Evolutionary conservation across 257 asterid genomes (phyloP).

Genomic region (Datura wrightii): DNA sequence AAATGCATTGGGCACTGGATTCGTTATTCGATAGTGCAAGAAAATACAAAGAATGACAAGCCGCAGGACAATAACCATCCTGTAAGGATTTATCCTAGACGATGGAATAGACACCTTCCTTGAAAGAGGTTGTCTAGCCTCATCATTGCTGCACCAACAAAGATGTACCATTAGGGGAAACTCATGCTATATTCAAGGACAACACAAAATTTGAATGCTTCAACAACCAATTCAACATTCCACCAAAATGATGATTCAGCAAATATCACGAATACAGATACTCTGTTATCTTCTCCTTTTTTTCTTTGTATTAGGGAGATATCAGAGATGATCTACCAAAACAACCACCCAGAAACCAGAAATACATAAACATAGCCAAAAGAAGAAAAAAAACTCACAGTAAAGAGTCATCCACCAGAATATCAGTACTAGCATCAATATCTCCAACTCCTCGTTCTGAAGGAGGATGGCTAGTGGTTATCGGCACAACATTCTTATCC

Average conservation of each 20-base stretch:
- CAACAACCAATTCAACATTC: neutral
- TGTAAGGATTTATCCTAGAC: conserved; percentile 95
- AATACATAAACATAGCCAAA: conserved; percentile 22
- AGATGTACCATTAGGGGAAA: conserved; percentile 14
- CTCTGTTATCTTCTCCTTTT: neutral
- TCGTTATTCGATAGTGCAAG: conserved; percentile 89
- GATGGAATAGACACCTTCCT: conserved; percentile 98
- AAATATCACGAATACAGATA: neutral
- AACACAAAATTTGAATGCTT: neutral
- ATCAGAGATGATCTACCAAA: conserved; percentile 26
- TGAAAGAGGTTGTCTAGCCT: conserved; percentile 97
- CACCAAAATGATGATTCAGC: neutral
- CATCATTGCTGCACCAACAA: conserved; percentile 81
- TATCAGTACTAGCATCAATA: conserved; percentile 88
- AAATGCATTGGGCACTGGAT: conserved; percentile 92
- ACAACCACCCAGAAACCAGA: conserved; percentile 15
- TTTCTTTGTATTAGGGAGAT: neutral
- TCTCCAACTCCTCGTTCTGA: conserved; percentile 92
- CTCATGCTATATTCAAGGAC: neutral
- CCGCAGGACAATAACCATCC: conserved; percentile 94
- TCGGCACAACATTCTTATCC: conserved; percentile 79
- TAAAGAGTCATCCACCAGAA: conserved; percentile 84
- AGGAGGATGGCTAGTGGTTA: conserved; percentile 89
- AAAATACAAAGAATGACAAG: conserved; percentile 82
- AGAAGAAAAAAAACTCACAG: conserved; percentile 60